Evolutionary conservation across 768 basidiomycete species (phyloP).

Genomic region (Auricularia cornea): DNA sequence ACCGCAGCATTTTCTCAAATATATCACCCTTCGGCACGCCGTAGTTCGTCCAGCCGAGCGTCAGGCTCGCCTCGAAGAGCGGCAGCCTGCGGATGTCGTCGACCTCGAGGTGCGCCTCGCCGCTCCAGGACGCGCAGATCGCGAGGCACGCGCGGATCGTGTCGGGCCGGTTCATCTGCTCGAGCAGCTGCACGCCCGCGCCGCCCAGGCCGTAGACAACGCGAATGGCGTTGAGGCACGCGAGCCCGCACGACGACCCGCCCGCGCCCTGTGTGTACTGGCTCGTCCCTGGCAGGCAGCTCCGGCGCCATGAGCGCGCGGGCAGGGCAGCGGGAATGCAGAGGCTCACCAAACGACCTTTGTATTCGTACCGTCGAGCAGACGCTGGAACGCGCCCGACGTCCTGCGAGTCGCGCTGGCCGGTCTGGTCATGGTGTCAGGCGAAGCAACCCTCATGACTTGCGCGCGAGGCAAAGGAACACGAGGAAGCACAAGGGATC

Average conservation of each 20-base stretch:
- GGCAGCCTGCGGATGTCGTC: conserved; percentile 44
- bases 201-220: conserved; percentile 29
- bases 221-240: conserved; percentile 56
- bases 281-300: conserved; percentile 37
- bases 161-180: conserved; percentile 24
- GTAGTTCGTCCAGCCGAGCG: conserved; percentile 27
- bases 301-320: background rate
- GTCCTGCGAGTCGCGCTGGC: no score
- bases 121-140: conserved; percentile 51
- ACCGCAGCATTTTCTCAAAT: conserved; percentile 30
- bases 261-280: conserved; percentile 41
- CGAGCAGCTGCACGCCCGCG: conserved; percentile 27
- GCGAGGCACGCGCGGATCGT: conserved; percentile 36
- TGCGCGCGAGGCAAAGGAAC: no score
- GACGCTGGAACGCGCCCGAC: background rate
- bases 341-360: background rate
- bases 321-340: background rate
- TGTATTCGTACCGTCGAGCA: background rate
- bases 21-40: conserved; percentile 28
- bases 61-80: conserved; percentile 37
- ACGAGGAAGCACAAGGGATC: no score
- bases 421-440: no score
- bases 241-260: conserved; percentile 55
- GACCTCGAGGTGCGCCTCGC: conserved; percentile 44
- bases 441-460: no score